Percentiles rank a stretch among this genome's conserved stretches.
These are phyloP conservation scores for Boletus vinaceobasis DNA, from an alignment of 768 basidiomycete genomes.

Conservation along the genomic window DNA sequence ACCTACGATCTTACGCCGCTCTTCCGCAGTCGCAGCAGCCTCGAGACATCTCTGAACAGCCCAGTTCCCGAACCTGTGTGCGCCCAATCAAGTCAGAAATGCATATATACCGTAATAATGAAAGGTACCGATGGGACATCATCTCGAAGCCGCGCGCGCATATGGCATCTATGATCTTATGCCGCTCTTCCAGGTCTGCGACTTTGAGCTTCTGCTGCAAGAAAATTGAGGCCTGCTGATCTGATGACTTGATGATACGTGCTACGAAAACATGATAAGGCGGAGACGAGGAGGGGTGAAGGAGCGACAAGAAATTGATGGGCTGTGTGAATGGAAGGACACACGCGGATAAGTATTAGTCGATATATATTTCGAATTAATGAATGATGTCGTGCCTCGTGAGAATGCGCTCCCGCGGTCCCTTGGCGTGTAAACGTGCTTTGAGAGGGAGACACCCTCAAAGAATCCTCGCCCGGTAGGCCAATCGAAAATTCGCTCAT, in stretches of 20 bases:
- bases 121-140: slow-evolving; percentile 78
- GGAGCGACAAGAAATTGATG: slow-evolving; percentile 82
- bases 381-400: slow-evolving; percentile 47
- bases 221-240: slow-evolving; percentile 89
- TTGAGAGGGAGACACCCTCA: slow-evolving; percentile 30
- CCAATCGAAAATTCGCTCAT: slow-evolving; percentile 22
- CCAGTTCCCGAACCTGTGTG: slow-evolving; percentile 83
- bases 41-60: slow-evolving; percentile 86
- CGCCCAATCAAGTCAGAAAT: slow-evolving; percentile 5
- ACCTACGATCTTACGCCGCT: slow-evolving; percentile 74
- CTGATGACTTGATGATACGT: slow-evolving; percentile 85
- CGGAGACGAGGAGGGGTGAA: slow-evolving; percentile 82
- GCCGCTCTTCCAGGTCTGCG: slow-evolving; percentile 70
- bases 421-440: slow-evolving; percentile 25
- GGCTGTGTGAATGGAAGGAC: slow-evolving; percentile 46
- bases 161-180: slow-evolving; percentile 84
- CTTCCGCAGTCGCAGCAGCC: slow-evolving; percentile 69
- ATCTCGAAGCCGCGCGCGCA: slow-evolving; percentile 83
- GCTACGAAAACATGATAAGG: slow-evolving; percentile 80
- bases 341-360: slow-evolving; percentile 14
- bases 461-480: slow-evolving; percentile 25
- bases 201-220: slow-evolving; percentile 89
- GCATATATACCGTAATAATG: neutral
- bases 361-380: slow-evolving; percentile 4
- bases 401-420: slow-evolving; percentile 28